Base-by-base conservation (phyloP, 805 yeast genomes). In the Candida parachauliodes region DNA sequence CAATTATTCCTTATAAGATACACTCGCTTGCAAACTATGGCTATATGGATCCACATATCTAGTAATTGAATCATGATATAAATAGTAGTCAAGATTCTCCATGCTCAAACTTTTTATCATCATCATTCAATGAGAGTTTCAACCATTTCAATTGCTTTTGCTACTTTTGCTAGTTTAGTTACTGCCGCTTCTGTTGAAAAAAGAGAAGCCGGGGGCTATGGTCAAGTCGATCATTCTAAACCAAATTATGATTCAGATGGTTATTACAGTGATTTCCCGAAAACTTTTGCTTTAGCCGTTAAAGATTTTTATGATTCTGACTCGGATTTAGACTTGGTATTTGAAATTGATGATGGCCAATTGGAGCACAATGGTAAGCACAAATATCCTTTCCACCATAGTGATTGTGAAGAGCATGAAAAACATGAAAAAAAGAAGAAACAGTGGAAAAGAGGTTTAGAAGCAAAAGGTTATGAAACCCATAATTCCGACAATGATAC, bases 191-290 rank as follows among this genome's bases (percentile, higher is more conserved):
- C 14, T 15, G 28, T 32, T 32, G 28, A 32, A 12, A 32, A 32
- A 32, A 32, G 34, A 23, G 34, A 32, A 21, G 34, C 34, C 23
- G 34, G 27, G 21, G 34, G 34, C 4, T 32, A 32, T 23, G 34
- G 20, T 4, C 20, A 5, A 7, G 14, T 11, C 5, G 23, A 29
- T 8, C 10, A 29, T 12, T 12, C 18, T 10, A 30, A 19, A 21
- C 33, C 33, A 30, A 30, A 12, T 16, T 23, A 31, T 22, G 17
- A 32, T 11, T 19, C 21, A 18, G 34, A 15, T 15, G 28, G 28
- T 7, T 32, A 32, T 23, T 12, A 11, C 16, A 24, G 30, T n/a
- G n/a, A n/a, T 12, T 33, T 33, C 19, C 36, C 36, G 4, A 12
- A 20, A 8, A 16, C 18, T 6, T 33, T 33, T 33, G 36, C 36